Evolutionary conservation across 73 alveolate species (phyloP).

Genomic region (Paramecium sonneborni): DNA sequence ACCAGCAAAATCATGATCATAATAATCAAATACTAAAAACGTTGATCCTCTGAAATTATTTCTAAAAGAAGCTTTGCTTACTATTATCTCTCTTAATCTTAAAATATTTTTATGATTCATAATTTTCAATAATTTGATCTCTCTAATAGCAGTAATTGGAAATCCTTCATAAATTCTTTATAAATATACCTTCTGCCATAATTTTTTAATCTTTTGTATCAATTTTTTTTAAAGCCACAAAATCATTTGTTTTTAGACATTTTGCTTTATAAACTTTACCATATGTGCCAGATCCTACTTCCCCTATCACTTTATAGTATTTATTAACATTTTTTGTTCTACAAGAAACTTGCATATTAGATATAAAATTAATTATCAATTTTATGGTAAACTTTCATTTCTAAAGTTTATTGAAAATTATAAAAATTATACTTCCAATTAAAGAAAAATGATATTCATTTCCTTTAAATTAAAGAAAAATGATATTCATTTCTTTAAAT

Average conservation of each 20-base stretch:
- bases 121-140: constrained; percentile 89
- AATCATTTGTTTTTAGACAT: constrained; percentile 75
- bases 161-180: constrained; percentile 69
- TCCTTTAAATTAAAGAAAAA: no score
- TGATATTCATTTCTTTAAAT: no score
- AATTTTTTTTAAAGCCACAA: constrained; percentile 91
- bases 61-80: constrained; percentile 78
- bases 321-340: constrained; percentile 63
- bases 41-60: constrained; percentile 87
- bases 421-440: no score
- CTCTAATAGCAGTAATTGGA: constrained; percentile 98
- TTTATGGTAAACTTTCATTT: neutral
- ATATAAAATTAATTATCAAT: neutral
- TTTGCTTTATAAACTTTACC: constrained; percentile 94
- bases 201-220: constrained; percentile 84
- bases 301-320: constrained; percentile 65
- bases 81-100: constrained; percentile 89
- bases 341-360: constrained; percentile 38
- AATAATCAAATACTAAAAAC: constrained; percentile 93
- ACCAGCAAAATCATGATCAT: constrained; percentile 95
- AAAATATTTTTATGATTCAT: constrained; percentile 92
- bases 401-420: neutral
- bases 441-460: no score
- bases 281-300: constrained; percentile 95
- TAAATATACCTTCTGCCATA: constrained; percentile 75